Percentiles rank a stretch among this genome's conserved stretches.
phyloP scores from a whole-genome alignment of 768 basidiomycete genomes.

The Termitomyces sp. region DNA sequence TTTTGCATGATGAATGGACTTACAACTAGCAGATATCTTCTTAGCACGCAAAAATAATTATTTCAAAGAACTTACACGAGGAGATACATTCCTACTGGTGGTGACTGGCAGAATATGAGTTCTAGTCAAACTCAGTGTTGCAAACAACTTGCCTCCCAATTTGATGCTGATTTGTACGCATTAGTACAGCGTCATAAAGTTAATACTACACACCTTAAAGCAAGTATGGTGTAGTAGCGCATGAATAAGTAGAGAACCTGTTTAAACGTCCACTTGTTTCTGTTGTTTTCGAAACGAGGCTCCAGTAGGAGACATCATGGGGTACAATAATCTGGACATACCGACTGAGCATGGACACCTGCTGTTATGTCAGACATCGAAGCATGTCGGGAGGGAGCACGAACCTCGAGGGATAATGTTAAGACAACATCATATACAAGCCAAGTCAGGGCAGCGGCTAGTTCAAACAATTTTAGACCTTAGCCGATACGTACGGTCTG shows the following conservation, averaged over 20 bases:
- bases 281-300: background rate
- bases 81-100: background rate
- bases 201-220: background rate
- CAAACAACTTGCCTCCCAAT: background rate
- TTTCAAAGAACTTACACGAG: background rate
- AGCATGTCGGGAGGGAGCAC: background rate
- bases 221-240: background rate
- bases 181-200: background rate
- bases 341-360: background rate
- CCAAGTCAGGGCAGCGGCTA: background rate
- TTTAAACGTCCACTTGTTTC: background rate
- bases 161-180: background rate
- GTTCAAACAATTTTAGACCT: background rate
- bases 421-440: background rate
- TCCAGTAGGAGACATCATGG: background rate
- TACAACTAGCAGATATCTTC: background rate
- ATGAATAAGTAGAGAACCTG: background rate
- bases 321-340: background rate
- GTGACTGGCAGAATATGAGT: background rate
- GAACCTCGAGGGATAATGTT: background rate
- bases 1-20: background rate
- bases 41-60: background rate
- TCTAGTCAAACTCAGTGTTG: background rate
- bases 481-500: background rate
- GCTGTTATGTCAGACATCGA: background rate